Evolutionary conservation across 306 rosid species (phyloP).

Genomic region (Gleditsia sinensis): DNA sequence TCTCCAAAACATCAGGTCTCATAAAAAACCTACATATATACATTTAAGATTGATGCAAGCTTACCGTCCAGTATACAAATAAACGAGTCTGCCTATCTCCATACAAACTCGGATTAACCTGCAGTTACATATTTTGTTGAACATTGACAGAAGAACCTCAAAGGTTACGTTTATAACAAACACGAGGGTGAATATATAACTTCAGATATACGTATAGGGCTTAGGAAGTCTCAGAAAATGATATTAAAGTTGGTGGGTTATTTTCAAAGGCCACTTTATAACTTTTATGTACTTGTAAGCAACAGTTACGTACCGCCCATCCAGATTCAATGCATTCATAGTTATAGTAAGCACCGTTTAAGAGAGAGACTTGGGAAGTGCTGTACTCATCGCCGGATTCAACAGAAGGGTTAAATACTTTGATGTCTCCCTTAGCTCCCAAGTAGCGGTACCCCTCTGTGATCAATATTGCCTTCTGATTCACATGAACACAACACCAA

Average conservation of each 20-base stretch:
- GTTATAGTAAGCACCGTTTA: conserved; percentile 41
- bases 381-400: conserved; percentile 56
- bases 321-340: conserved; percentile 65
- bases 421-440: conserved; percentile 64
- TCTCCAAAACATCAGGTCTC: not conserved
- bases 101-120: conserved; percentile 66
- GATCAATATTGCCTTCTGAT: conserved; percentile 49
- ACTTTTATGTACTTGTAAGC: conserved; percentile 1
- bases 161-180: not conserved
- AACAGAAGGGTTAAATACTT: conserved; percentile 51
- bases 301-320: conserved; percentile 53
- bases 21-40: not conserved
- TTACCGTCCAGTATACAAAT: conserved; percentile 66
- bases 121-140: not conserved
- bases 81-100: conserved; percentile 64
- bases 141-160: not conserved
- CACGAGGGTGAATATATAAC: not conserved
- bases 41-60: conserved; percentile 24
- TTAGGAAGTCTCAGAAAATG: not conserved
- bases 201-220: not conserved
- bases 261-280: not conserved
- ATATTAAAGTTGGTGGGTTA: not conserved
- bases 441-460: conserved; percentile 50
- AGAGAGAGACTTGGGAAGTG: conserved; percentile 58
- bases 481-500: conserved; percentile 10